Evolutionary conservation across 176 grass and related monocot species (phyloP).

Genomic region (Oryza officinalis): DNA sequence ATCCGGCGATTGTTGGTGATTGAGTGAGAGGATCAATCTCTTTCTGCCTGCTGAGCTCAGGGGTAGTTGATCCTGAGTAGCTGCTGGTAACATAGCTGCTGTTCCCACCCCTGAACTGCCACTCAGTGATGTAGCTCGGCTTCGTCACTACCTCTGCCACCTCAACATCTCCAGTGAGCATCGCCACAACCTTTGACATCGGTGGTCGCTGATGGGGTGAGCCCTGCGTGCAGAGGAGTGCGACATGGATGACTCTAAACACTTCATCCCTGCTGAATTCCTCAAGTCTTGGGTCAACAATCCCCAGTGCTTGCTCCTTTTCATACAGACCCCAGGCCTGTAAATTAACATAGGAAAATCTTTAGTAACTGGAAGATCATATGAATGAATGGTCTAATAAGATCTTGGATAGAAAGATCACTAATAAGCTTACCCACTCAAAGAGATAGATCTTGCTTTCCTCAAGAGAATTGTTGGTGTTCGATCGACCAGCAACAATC

Average conservation of each 20-base stretch:
- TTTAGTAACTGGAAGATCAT: not conserved
- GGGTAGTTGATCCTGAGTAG: not conserved
- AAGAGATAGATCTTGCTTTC: too few relatives aligned
- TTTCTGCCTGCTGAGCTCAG: not conserved
- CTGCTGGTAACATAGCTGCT: not conserved
- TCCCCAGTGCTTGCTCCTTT: not conserved
- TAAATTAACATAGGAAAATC: not conserved
- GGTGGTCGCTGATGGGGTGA: not conserved
- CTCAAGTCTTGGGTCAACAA: not conserved
- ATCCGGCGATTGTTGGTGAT: too few relatives aligned
- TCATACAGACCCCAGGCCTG: not conserved
- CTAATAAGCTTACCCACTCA: too few relatives aligned
- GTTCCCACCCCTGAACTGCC: not conserved
- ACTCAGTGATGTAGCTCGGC: not conserved
- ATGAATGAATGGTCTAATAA: too few relatives aligned
- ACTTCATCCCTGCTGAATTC: not conserved
- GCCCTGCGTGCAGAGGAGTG: not conserved
- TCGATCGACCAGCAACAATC: too few relatives aligned
- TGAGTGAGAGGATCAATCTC: not conserved
- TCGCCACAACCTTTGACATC: not conserved
- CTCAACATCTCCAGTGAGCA: not conserved
- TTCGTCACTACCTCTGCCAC: not conserved
- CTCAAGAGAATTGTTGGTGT: too few relatives aligned
- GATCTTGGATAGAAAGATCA: too few relatives aligned
- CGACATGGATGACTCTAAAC: not conserved